phyloP scores from a whole-genome alignment of 2,329 filamentous ascomycete genomes.

The Monosporascus sp. region DNA sequence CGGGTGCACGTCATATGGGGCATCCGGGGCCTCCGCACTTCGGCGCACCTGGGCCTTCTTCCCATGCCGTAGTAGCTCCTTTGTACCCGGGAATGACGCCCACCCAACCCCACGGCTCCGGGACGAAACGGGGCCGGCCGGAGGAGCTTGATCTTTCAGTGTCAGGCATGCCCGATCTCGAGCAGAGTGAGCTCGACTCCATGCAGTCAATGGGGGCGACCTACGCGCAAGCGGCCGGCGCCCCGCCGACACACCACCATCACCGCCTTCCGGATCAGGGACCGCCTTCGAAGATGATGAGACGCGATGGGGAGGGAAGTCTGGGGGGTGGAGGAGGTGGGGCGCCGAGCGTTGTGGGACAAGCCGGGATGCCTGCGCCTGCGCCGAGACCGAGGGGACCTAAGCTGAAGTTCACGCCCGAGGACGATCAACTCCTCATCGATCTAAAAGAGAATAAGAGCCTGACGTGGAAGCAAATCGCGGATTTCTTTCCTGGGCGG shows the following conservation, averaged over 20 bases:
- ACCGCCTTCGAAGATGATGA: slow-evolving; percentile 62
- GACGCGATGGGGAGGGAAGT: slow-evolving; percentile 48
- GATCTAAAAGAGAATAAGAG: slow-evolving; percentile 93
- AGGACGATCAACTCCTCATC: slow-evolving; percentile 82
- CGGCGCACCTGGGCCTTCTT: slow-evolving; percentile 39
- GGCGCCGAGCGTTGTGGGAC: slow-evolving; percentile 79
- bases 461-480: slow-evolving; percentile 95
- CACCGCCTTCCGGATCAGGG: slow-evolving; percentile 72
- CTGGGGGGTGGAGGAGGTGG: slow-evolving; percentile 43
- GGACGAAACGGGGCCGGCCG: slow-evolving; percentile 49
- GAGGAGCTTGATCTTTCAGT: slow-evolving; percentile 55
- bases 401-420: slow-evolving; percentile 89
- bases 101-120: slow-evolving; percentile 26
- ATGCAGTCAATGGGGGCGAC: slow-evolving; percentile 51
- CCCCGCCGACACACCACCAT: slow-evolving; percentile 67
- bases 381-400: slow-evolving; percentile 77
- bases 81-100: slow-evolving; percentile 47
- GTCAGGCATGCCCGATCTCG: slow-evolving; percentile 45
- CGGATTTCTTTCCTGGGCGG: slow-evolving; percentile 88
- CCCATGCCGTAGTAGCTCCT: slow-evolving; percentile 41
- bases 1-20: slow-evolving; percentile 40
- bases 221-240: slow-evolving; percentile 42
- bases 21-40: slow-evolving; percentile 52
- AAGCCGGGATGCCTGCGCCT: slow-evolving; percentile 80
- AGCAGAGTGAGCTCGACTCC: slow-evolving; percentile 49